Percentiles rank a stretch among this genome's conserved stretches.
These are phyloP conservation scores for Sarcodon aspratus DNA, from an alignment of 768 basidiomycete genomes.

Conservation along the genomic window DNA sequence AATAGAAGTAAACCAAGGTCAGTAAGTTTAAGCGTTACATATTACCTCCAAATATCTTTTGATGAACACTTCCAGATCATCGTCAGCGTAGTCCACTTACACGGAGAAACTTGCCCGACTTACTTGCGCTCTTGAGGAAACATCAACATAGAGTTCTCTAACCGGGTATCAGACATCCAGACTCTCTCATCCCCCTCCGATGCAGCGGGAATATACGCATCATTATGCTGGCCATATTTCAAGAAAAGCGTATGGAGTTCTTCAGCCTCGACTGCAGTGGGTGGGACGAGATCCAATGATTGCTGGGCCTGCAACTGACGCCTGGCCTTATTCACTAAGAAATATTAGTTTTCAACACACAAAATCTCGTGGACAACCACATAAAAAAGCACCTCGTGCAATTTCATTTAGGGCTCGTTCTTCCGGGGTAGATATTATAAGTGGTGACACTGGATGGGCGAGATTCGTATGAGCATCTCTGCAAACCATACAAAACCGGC, in stretches of 20 bases:
- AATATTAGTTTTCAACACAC: background rate
- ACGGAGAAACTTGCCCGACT: constrained; percentile 14
- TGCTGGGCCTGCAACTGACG: constrained; percentile 40
- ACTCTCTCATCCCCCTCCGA: constrained; percentile 30
- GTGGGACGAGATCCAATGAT: constrained; percentile 64
- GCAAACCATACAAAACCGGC: constrained; percentile 91
- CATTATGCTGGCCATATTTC: constrained; percentile 35
- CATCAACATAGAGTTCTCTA: constrained; percentile 67
- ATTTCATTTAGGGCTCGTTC: constrained; percentile 52
- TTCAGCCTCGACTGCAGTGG: constrained; percentile 55
- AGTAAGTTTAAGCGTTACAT: background rate
- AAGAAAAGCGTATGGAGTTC: constrained; percentile 64
- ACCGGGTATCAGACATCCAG: constrained; percentile 64
- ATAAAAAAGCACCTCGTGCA: constrained; percentile 45
- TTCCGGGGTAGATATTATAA: constrained; percentile 47
- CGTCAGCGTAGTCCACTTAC: background rate
- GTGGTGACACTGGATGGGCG: constrained; percentile 51
- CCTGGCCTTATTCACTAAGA: constrained; percentile 46
- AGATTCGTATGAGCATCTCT: constrained; percentile 56
- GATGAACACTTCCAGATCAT: constrained; percentile 44
- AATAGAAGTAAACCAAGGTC: background rate
- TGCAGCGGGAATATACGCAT: constrained; percentile 9
- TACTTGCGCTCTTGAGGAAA: constrained; percentile 82
- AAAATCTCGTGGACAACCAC: background rate
- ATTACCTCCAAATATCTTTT: constrained; percentile 72